Base-by-base conservation (phyloP, 345 rosid species). In the Eucalyptus regnans region DNA sequence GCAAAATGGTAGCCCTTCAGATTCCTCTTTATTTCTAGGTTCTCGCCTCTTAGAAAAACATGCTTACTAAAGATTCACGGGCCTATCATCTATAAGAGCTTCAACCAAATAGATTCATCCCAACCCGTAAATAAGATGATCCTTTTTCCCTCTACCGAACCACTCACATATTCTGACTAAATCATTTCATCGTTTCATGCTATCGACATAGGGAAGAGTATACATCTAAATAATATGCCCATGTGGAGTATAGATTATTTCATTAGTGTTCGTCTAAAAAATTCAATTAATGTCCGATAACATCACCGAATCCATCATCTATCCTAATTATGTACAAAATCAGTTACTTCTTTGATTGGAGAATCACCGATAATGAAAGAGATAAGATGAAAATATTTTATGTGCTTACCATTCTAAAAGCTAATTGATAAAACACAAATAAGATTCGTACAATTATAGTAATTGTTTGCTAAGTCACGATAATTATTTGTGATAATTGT, bases 401-500 rank as follows among this genome's bases (percentile, higher is more conserved):
- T 23, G 1, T 0, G 6, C 12, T 58, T 58, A 4, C 29, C 62
- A 58, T 22, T 58, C 29, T 58, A 11, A 1, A 60, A 60, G 1
- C 27, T 25, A 27, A 25, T 10, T 60, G 76, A 66, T 7, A n/a
- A 33, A 31, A n/a, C 2, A 66, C 11, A n/a, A 7, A 29, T n/a
- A 17, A 2, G 37, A 31, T 15, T 31, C 79, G 6, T 31, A 8
- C 11, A 16, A 6, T 31, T 16, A 31, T 8, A 2, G 41, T 66
- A 17, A 33, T 3, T 33, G 9, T 6, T 71, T 0, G 1, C 9
- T 71, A 18, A 33, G 7, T 7, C 3, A 5, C 11, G 7, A 71
- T 18, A 17, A 33, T 33, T 37, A 71, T 33, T 5, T 33, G 13
- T 9, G 4, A 33, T 31, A 6, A 66, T 14, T 3, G 8, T n/a